Conservation (phyloP, 345 rosid species). For the Psidium friedrichsthalianum region DNA sequence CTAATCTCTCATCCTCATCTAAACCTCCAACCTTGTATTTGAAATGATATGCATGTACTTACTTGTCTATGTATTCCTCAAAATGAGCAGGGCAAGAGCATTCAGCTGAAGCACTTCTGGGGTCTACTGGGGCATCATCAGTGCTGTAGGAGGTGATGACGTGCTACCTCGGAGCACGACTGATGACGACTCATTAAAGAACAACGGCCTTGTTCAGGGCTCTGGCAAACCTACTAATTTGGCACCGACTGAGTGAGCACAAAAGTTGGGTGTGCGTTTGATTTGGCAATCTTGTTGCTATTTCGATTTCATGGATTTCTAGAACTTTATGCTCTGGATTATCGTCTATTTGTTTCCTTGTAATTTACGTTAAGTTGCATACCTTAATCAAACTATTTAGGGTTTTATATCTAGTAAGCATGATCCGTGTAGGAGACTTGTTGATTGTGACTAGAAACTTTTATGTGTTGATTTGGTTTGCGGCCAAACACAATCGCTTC, state of each 20-base stretch:
- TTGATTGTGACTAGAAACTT: background rate
- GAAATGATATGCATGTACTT: background rate
- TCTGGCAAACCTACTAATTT: background rate
- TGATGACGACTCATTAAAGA: background rate
- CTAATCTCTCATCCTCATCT: no score
- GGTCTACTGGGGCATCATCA: background rate
- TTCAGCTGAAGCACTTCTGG: background rate
- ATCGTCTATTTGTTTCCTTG: background rate
- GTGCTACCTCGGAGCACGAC: background rate
- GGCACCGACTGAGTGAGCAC: background rate
- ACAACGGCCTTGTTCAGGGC: background rate
- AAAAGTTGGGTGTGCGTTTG: background rate
- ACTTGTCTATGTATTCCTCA: background rate
- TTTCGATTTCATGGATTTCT: background rate
- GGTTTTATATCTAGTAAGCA: background rate
- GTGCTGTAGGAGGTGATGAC: background rate
- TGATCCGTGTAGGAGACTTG: no score
- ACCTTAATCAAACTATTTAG: background rate
- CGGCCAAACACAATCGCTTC: background rate
- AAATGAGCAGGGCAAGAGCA: background rate
- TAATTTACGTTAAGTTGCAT: background rate
- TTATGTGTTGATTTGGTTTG: background rate
- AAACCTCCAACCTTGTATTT: background rate
- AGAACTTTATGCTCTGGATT: background rate
- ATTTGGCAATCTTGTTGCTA: background rate